Evolutionary conservation across 352 stramenopile genomes (phyloP).

Genomic region (Porosira glacialis): DNA sequence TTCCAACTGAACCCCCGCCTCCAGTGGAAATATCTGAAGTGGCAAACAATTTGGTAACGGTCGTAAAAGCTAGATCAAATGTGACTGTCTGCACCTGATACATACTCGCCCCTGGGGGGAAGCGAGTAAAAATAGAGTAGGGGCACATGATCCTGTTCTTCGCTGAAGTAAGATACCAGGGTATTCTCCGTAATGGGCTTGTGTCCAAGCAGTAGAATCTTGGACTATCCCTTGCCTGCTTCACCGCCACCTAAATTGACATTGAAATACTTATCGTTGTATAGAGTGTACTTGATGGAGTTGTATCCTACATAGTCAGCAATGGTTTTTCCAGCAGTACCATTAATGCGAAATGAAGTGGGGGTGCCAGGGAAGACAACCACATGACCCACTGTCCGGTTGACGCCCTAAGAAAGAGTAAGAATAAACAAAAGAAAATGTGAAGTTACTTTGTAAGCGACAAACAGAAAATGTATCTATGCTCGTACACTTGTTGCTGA

Average conservation of each 20-base stretch:
- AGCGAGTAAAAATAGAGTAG: no score
- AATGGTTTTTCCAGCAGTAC: slow-evolving; percentile 2
- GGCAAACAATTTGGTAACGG: no score
- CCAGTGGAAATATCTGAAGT: no score
- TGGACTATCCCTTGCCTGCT: background rate
- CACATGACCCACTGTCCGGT: background rate
- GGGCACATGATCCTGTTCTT: slow-evolving; percentile 1
- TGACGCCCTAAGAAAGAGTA: no score
- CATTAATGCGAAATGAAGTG: background rate
- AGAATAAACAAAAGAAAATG: no score
- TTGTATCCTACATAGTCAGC: slow-evolving; percentile 3
- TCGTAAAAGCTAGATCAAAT: no score
- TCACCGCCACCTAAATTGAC: background rate
- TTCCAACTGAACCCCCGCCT: no score
- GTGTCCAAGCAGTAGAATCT: slow-evolving; percentile 4
- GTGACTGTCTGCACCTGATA: no score
- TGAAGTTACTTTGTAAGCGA: no score
- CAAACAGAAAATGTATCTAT: no score
- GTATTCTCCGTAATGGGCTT: background rate
- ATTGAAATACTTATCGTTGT: background rate
- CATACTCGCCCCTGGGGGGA: no score
- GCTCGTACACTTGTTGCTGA: no score
- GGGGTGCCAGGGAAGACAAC: background rate
- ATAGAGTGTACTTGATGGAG: background rate
- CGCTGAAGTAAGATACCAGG: slow-evolving; percentile 4